phyloP scores from a whole-genome alignment of 305 asterid species.

The Fraxinus sp. region DNA sequence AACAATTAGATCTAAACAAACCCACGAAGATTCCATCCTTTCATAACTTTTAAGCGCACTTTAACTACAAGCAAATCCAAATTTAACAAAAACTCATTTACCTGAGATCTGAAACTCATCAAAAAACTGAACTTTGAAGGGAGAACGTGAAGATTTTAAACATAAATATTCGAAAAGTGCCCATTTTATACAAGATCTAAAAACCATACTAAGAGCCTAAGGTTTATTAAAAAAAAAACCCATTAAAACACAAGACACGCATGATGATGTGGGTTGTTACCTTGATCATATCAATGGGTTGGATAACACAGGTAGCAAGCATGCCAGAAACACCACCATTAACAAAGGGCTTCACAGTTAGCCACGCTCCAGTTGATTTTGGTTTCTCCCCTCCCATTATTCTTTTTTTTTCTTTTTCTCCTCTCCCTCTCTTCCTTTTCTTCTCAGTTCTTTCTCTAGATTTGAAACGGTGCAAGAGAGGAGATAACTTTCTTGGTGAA shows the following conservation, averaged over 20 bases:
- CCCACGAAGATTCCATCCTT: neutral
- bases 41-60: neutral
- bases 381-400: constrained; percentile 69
- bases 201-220: neutral
- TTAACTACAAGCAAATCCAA: too few species aligned
- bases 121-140: neutral
- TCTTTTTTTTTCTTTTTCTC: neutral
- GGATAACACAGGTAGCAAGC: constrained; percentile 95
- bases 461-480: neutral
- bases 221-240: neutral
- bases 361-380: constrained; percentile 64
- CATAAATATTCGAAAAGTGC: neutral
- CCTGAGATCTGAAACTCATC: neutral
- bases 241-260: neutral
- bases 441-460: neutral
- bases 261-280: constrained; percentile 27
- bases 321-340: constrained; percentile 95
- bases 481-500: neutral
- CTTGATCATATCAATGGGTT: constrained; percentile 95
- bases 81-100: neutral
- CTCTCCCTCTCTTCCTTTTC: constrained; percentile 1
- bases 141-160: neutral
- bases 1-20: neutral
- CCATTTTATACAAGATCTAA: neutral
- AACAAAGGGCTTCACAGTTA: constrained; percentile 72